Conservation (phyloP, 1,284 basidiomycete species). For the Takashimella koratensis region DNA sequence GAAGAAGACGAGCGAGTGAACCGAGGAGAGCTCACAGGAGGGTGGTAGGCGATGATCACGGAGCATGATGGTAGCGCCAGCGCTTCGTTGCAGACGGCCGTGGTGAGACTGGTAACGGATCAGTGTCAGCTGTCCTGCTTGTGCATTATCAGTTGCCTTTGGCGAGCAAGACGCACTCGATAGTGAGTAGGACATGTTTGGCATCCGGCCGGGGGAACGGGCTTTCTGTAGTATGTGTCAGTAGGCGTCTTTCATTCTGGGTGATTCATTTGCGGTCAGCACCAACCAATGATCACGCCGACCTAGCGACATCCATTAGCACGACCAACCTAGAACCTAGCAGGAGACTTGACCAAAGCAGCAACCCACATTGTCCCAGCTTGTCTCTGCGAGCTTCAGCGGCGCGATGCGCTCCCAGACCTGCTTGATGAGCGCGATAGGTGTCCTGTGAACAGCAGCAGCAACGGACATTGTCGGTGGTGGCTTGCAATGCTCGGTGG, state of each 20-base stretch:
- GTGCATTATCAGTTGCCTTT: too few relatives aligned
- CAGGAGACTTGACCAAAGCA: neutral
- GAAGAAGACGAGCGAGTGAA: neutral
- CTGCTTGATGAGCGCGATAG: slow-evolving; percentile 38
- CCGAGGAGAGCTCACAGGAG: slow-evolving; percentile 53
- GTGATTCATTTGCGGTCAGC: slow-evolving; percentile 2
- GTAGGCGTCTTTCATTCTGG: neutral
- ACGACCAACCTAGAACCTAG: neutral
- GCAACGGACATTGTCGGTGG: neutral
- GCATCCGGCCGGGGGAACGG: slow-evolving; percentile 59
- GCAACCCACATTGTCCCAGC: slow-evolving; percentile 90
- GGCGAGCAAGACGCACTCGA: slow-evolving; percentile 61
- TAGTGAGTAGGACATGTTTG: slow-evolving; percentile 72
- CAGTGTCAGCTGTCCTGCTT: slow-evolving; percentile 6
- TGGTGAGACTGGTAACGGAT: slow-evolving; percentile 60
- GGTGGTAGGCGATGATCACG: slow-evolving; percentile 80
- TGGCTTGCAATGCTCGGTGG: neutral
- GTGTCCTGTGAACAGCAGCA: slow-evolving; percentile 13
- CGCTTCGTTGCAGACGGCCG: slow-evolving; percentile 72
- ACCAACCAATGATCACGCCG: slow-evolving; percentile 70
- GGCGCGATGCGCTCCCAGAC: slow-evolving; percentile 69
- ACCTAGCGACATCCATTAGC: too few relatives aligned
- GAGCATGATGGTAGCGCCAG: slow-evolving; percentile 58
- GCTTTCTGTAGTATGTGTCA: slow-evolving; percentile 58
- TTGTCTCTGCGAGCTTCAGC: slow-evolving; percentile 68